Evolutionary conservation across 306 rosid species (phyloP).

Genomic region (Gastrolobium villosum): DNA sequence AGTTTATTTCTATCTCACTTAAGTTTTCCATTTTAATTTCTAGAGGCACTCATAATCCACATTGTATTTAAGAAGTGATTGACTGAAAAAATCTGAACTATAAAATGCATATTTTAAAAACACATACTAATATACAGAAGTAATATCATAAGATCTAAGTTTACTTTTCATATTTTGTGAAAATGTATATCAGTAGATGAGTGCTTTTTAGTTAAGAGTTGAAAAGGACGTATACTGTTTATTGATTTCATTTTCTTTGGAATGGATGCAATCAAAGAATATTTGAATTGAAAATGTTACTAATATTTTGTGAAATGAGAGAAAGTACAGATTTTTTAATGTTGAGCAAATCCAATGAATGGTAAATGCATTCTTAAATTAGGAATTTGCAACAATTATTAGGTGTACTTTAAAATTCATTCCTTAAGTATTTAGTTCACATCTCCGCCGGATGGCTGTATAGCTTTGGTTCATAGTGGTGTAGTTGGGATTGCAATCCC

Average conservation of each 20-base stretch:
- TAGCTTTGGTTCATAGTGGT: too few species aligned
- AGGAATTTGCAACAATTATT: neutral
- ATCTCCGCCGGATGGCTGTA: too few species aligned
- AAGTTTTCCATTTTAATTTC: neutral
- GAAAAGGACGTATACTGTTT: neutral
- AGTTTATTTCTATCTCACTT: neutral
- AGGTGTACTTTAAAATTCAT: neutral
- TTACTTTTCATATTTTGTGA: slow-evolving; percentile 4
- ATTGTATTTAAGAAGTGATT: slow-evolving; percentile 10
- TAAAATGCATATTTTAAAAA: neutral
- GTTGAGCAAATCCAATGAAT: slow-evolving; percentile 19
- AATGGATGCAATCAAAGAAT: neutral
- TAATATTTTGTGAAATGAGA: slow-evolving; percentile 2
- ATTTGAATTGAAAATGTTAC: neutral
- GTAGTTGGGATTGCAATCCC: too few species aligned
- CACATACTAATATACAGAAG: neutral
- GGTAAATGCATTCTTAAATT: neutral
- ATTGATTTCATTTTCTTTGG: slow-evolving; percentile 10
- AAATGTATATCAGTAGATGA: neutral
- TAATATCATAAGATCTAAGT: neutral
- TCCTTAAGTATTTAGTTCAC: too few species aligned
- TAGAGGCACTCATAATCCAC: neutral
- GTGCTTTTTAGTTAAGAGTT: neutral
- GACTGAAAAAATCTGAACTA: neutral
- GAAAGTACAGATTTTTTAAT: neutral